A percentile compares a stretch with the other conserved stretches of the same genome.
phyloP scores from a whole-genome alignment of 352 stramenopile genomes.

The Phytopythium vexans region DNA sequence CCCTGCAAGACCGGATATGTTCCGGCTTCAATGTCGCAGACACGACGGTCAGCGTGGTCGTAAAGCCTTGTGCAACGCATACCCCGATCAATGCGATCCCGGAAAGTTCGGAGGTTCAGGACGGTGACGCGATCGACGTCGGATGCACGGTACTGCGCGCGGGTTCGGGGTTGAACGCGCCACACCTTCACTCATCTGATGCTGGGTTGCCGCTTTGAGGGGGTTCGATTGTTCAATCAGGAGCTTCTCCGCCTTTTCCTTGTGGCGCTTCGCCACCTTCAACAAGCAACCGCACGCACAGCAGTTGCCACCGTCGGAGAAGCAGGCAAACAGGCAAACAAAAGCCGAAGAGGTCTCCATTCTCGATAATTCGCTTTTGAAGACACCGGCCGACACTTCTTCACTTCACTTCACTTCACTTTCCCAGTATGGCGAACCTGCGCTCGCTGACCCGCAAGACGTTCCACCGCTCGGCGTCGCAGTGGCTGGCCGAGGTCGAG shows the following conservation, averaged over 20 bases:
- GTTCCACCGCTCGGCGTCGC: constrained; percentile 12
- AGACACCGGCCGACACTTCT: background rate
- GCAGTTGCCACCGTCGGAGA: too few relatives aligned
- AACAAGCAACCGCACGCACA: constrained; percentile 1
- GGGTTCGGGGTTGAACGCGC: too few relatives aligned
- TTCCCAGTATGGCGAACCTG: background rate
- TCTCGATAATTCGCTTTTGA: background rate
- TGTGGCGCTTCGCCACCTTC: constrained; percentile 8
- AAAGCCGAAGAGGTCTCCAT: background rate
- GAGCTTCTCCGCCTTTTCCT: constrained; percentile 36
- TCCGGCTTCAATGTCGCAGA: background rate
- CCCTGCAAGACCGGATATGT: background rate
- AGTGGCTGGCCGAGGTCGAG: constrained; percentile 30
- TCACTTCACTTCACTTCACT: too few relatives aligned
- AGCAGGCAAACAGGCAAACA: background rate
- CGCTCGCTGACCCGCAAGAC: background rate
- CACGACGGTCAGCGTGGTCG: too few relatives aligned
- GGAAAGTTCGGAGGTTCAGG: background rate
- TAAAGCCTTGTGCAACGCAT: background rate
- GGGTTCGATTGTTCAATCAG: constrained; percentile 2
- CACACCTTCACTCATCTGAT: background rate
- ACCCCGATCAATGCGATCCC: background rate
- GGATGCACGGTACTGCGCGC: background rate
- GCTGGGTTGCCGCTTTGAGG: background rate
- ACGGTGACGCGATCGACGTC: constrained; percentile 18